phyloP scores from a whole-genome alignment of 768 basidiomycete genomes.

The Auricularia heimuer region DNA sequence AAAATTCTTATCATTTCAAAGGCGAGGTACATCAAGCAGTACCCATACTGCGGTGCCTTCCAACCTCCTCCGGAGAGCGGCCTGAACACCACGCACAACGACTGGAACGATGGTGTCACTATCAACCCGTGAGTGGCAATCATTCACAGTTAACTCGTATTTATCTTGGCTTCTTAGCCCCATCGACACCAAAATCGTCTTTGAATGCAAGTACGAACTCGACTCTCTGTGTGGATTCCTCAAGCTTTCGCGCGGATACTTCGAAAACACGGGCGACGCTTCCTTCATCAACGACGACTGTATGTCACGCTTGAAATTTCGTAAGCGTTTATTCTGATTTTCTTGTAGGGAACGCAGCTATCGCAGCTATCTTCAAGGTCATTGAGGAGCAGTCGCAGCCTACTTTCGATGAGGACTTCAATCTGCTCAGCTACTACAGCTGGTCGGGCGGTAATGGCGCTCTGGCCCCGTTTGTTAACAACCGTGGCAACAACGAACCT shows the following conservation, averaged over 20 bases:
- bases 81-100: slow-evolving; percentile 50
- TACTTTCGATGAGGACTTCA: slow-evolving; percentile 57
- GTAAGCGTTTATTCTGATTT: slow-evolving; percentile 1
- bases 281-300: slow-evolving; percentile 68
- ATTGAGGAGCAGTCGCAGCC: slow-evolving; percentile 67
- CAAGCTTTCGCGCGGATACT: slow-evolving; percentile 67
- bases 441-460: slow-evolving; percentile 68
- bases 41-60: slow-evolving; percentile 75
- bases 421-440: slow-evolving; percentile 69
- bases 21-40: slow-evolving; percentile 50
- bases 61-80: slow-evolving; percentile 74
- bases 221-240: slow-evolving; percentile 73
- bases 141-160: neutral
- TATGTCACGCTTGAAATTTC: slow-evolving; percentile 19
- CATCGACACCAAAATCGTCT: slow-evolving; percentile 59
- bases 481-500: slow-evolving; percentile 65
- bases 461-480: slow-evolving; percentile 52
- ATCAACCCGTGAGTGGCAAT: slow-evolving; percentile 55
- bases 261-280: slow-evolving; percentile 55
- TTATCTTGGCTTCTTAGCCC: slow-evolving; percentile 32
- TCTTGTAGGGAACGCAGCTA: slow-evolving; percentile 49
- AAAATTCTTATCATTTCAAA: slow-evolving; percentile 21
- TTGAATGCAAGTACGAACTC: slow-evolving; percentile 83
- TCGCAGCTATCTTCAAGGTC: slow-evolving; percentile 65
- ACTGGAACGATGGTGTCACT: slow-evolving; percentile 57